Evolutionary conservation across 306 rosid species (phyloP).

Genomic region (Urtica urens): DNA sequence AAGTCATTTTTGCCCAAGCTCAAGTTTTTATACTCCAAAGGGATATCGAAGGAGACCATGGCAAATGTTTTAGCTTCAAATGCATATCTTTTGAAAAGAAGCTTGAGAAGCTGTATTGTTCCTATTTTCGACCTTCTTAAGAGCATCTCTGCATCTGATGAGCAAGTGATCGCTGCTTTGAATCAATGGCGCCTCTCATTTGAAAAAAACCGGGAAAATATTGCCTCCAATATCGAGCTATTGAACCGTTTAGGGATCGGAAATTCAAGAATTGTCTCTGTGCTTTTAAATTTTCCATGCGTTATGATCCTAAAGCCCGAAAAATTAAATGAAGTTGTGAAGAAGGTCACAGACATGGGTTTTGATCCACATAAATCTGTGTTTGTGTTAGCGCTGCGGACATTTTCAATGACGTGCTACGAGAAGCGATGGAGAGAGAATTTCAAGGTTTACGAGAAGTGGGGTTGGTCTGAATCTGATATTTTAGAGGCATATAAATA

Average conservation of each 20-base stretch:
- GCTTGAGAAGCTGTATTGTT: slow-evolving; percentile 15
- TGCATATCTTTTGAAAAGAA: slow-evolving; percentile 1
- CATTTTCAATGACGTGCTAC: slow-evolving; percentile 3
- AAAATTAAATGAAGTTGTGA: neutral
- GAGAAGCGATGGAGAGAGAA: slow-evolving; percentile 22
- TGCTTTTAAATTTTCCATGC: slow-evolving; percentile 11
- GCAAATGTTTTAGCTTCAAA: neutral
- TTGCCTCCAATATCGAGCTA: slow-evolving; percentile 15
- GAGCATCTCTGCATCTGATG: slow-evolving; percentile 13
- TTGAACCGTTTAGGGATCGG: too few relatives aligned
- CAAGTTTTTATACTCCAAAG: slow-evolving; percentile 23
- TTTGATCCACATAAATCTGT: slow-evolving; percentile 13
- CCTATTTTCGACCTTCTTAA: slow-evolving; percentile 16
- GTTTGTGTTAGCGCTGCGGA: slow-evolving; percentile 22
- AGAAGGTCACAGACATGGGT: slow-evolving; percentile 30
- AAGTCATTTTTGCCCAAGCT: slow-evolving; percentile 23
- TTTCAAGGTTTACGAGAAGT: slow-evolving; percentile 24
- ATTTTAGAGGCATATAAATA: slow-evolving; percentile 1
- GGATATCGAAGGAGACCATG: slow-evolving; percentile 18
- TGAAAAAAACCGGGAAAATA: neutral
- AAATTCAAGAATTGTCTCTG: neutral
- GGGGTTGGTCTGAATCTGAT: slow-evolving; percentile 50
- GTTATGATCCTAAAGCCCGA: neutral
- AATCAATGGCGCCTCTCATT: too few relatives aligned
- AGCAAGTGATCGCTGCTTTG: neutral